phyloP scores from a whole-genome alignment of 305 asterid genomes.

The Solanum hybrid region DNA sequence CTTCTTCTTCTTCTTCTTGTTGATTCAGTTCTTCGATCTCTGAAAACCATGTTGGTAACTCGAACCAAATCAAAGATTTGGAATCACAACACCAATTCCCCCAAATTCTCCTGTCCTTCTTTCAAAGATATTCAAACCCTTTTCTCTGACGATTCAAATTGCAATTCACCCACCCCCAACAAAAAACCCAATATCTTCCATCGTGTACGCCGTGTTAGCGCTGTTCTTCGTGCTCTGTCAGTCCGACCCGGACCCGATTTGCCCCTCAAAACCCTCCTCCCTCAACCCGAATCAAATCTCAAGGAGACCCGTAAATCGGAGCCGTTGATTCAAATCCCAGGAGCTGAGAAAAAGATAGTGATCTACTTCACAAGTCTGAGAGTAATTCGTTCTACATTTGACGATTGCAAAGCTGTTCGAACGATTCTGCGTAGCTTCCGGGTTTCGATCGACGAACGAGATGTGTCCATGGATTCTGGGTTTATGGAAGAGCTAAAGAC shows the following conservation, averaged over 20 bases:
- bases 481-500: constrained; percentile 69
- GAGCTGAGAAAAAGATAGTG: constrained; percentile 62
- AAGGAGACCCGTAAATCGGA: constrained; percentile 16
- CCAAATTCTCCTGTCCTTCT: constrained; percentile 55
- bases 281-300: background rate
- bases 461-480: constrained; percentile 71
- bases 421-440: constrained; percentile 60
- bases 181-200: constrained; percentile 35
- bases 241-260: background rate
- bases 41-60: constrained; percentile 66
- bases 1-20: background rate
- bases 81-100: constrained; percentile 29
- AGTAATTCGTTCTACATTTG: constrained; percentile 75
- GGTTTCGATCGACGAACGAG: constrained; percentile 79
- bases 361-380: constrained; percentile 82
- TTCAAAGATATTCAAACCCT: constrained; percentile 76
- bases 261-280: background rate
- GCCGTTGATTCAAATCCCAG: constrained; percentile 47
- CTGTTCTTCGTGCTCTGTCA: constrained; percentile 49
- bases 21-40: background rate
- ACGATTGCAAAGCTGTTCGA: constrained; percentile 66
- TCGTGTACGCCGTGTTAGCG: constrained; percentile 57
- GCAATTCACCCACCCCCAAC: constrained; percentile 12
- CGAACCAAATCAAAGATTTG: constrained; percentile 54
- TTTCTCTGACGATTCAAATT: constrained; percentile 29